A percentile compares a stretch with the other conserved stretches of the same genome.
Conservation (phyloP, 257 asterid genomes). For the Solanum appendiculatum region DNA sequence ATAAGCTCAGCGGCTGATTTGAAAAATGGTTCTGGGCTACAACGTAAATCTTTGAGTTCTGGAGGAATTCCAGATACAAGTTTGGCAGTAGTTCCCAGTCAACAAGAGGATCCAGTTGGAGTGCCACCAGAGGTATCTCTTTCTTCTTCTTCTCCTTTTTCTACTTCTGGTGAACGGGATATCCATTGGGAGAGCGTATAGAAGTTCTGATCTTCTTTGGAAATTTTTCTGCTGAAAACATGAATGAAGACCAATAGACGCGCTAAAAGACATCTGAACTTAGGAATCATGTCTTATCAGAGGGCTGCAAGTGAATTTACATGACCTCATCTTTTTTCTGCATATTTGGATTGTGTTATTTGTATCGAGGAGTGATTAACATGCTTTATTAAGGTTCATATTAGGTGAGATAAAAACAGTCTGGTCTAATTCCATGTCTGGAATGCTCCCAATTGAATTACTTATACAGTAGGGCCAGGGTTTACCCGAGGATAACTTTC, state of each 20-base stretch:
- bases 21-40: conserved; percentile 21
- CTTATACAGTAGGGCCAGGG: neutral
- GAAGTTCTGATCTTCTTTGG: neutral
- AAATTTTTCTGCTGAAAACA: neutral
- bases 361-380: neutral
- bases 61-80: conserved; percentile 39
- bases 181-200: neutral
- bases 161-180: neutral
- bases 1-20: conserved; percentile 32
- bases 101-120: conserved; percentile 51
- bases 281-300: neutral
- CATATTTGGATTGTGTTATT: neutral
- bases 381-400: neutral
- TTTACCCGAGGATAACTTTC: neutral
- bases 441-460: neutral
- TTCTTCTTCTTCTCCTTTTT: neutral
- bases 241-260: neutral
- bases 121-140: conserved; percentile 82
- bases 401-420: neutral
- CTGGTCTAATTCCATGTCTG: neutral
- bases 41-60: conserved; percentile 27
- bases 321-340: neutral
- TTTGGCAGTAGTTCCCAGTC: conserved; percentile 43
- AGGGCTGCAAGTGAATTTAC: neutral
- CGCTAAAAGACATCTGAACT: neutral